phyloP scores from a whole-genome alignment of 768 basidiomycete genomes.

The Boletus sp. region DNA sequence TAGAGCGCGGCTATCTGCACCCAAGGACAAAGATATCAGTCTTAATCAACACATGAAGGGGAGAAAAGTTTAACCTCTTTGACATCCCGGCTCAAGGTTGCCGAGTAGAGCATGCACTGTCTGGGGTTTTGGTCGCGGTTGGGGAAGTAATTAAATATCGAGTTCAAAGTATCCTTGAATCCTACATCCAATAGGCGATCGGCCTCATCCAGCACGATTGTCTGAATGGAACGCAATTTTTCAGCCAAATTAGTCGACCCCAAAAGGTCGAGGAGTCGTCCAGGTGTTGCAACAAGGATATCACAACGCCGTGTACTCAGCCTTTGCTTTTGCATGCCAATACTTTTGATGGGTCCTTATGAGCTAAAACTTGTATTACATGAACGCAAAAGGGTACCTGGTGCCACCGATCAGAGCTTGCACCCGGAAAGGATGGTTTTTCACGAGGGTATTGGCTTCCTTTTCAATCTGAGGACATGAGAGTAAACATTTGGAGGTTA shows the following conservation, averaged over 20 bases:
- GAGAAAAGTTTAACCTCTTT: slow-evolving; percentile 39
- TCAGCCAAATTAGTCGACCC: slow-evolving; percentile 41
- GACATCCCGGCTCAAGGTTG: slow-evolving; percentile 72
- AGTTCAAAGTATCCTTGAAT: slow-evolving; percentile 66
- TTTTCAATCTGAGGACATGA: slow-evolving; percentile 54
- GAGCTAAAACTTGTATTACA: neutral
- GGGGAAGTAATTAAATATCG: slow-evolving; percentile 49
- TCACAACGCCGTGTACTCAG: slow-evolving; percentile 37
- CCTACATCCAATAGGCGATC: slow-evolving; percentile 74
- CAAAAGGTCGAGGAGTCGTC: slow-evolving; percentile 70
- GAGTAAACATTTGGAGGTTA: neutral
- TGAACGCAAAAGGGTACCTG: slow-evolving; percentile 31
- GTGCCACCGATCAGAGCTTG: slow-evolving; percentile 57
- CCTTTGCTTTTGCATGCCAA: slow-evolving; percentile 25
- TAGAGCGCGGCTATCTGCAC: slow-evolving; percentile 29
- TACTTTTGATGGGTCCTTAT: slow-evolving; percentile 14
- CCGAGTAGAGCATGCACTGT: slow-evolving; percentile 70
- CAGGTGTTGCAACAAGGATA: slow-evolving; percentile 73
- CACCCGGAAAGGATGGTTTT: slow-evolving; percentile 41
- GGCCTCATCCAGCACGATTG: slow-evolving; percentile 69
- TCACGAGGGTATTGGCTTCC: slow-evolving; percentile 51
- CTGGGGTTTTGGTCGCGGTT: slow-evolving; percentile 49
- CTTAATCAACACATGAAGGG: neutral
- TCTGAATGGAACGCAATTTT: slow-evolving; percentile 39
- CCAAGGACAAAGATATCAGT: neutral